Percentiles rank a stretch among this genome's conserved stretches.
These are phyloP conservation scores for Elaeis oleifera DNA, from an alignment of 202 grass and related monocot species.

Conservation along the genomic window DNA sequence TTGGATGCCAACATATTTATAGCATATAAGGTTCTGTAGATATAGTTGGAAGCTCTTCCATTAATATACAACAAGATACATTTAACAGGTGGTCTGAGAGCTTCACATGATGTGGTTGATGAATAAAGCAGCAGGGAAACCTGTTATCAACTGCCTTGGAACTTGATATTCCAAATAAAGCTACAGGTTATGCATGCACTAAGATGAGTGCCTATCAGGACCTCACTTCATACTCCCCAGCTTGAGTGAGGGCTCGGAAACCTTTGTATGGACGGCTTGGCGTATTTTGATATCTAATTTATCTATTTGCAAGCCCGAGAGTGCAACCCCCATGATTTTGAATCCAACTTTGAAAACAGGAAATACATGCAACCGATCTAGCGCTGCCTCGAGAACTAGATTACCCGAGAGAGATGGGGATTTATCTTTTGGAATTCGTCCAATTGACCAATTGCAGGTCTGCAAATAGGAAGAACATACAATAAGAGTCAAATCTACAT, in stretches of 20 bases:
- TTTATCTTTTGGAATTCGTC: slow-evolving; percentile 94
- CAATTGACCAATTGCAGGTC: slow-evolving; percentile 84
- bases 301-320: slow-evolving; percentile 96
- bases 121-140: no score
- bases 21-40: no score
- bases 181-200: no score
- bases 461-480: slow-evolving; percentile 21
- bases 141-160: no score
- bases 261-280: slow-evolving; percentile 62
- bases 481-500: background rate
- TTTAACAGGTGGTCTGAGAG: no score
- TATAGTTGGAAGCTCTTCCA: no score
- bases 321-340: slow-evolving; percentile 77
- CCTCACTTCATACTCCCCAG: slow-evolving; percentile 66
- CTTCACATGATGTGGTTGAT: no score
- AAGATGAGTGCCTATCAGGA: slow-evolving; percentile 23
- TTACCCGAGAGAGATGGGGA: slow-evolving; percentile 68
- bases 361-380: slow-evolving; percentile 53
- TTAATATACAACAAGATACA: no score
- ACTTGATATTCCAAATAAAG: no score
- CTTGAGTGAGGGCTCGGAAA: slow-evolving; percentile 62
- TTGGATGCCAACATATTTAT: no score
- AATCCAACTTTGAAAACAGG: slow-evolving; percentile 81
- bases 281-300: slow-evolving; percentile 68
- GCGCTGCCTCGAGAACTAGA: slow-evolving; percentile 57